phyloP scores from a whole-genome alignment of 1,284 basidiomycete genomes.

The Flammula alnicola region DNA sequence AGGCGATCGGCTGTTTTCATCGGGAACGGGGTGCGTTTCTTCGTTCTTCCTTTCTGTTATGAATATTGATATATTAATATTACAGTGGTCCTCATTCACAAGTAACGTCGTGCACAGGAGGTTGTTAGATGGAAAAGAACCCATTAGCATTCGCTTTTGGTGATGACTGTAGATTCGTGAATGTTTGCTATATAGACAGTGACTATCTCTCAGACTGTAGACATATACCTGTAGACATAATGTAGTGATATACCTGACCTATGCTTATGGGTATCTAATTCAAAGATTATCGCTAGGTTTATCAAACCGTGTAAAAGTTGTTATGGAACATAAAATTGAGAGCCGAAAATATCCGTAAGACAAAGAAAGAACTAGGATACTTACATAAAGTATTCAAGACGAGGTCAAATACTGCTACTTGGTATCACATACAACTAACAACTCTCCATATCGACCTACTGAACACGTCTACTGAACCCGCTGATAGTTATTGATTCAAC shows the following conservation, averaged over 20 bases:
- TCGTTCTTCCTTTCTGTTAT: not conserved
- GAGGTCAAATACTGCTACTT: not conserved
- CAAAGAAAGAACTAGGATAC: not conserved
- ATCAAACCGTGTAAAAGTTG: not conserved
- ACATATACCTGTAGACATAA: slow-evolving; percentile 3
- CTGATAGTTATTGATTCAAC: slow-evolving; percentile 14
- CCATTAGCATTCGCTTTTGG: slow-evolving; percentile 8
- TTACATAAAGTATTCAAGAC: not conserved
- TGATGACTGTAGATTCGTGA: not conserved
- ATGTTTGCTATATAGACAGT: not conserved
- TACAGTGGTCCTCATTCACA: slow-evolving; percentile 9
- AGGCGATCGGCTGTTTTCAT: slow-evolving; percentile 59
- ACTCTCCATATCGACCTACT: no score
- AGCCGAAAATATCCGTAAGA: slow-evolving; percentile 5
- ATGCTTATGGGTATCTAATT: slow-evolving; percentile 1
- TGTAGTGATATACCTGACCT: slow-evolving; percentile 7
- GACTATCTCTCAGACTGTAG: not conserved
- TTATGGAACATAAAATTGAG: not conserved
- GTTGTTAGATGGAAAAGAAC: not conserved
- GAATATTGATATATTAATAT: slow-evolving; percentile 25
- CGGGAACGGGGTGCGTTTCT: slow-evolving; percentile 58
- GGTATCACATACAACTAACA: not conserved
- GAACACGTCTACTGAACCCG: not conserved
- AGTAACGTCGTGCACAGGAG: slow-evolving; percentile 7
- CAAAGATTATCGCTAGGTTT: not conserved